Percentiles rank a stretch among this genome's conserved stretches.
phyloP scores from a whole-genome alignment of 768 basidiomycete genomes.

The Arthromyces matolae region DNA sequence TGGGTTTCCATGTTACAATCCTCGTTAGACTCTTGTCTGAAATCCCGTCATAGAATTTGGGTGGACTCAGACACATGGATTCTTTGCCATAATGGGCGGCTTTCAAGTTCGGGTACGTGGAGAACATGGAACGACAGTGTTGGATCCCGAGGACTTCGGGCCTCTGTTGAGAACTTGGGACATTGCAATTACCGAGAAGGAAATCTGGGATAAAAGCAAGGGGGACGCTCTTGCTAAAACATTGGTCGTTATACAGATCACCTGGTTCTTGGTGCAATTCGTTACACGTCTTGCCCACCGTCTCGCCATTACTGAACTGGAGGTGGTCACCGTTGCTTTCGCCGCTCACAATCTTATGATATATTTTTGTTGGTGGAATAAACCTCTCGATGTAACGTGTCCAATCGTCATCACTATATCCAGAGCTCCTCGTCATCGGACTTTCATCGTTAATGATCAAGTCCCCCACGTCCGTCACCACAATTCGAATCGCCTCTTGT shows the following conservation, averaged over 20 bases:
- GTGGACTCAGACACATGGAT: constrained; percentile 22
- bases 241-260: constrained; percentile 19
- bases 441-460: no score
- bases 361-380: constrained; percentile 31
- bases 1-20: no score
- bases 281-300: constrained; percentile 17
- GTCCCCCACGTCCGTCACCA: no score
- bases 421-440: no score
- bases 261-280: constrained; percentile 27
- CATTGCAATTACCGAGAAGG: constrained; percentile 10
- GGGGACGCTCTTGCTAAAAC: constrained; percentile 14
- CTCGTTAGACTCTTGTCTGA: no score
- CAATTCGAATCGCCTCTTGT: no score
- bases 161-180: neutral
- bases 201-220: constrained; percentile 25
- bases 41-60: constrained; percentile 12
- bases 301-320: constrained; percentile 25
- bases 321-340: constrained; percentile 26
- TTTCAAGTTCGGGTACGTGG: constrained; percentile 4
- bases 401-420: constrained; percentile 4
- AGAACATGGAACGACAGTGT: neutral
- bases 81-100: constrained; percentile 26
- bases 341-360: constrained; percentile 21
- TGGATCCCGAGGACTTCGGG: constrained; percentile 5
- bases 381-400: constrained; percentile 24